phyloP scores from a whole-genome alignment of 805 yeast species.

The Suhomyces canberraensis region DNA sequence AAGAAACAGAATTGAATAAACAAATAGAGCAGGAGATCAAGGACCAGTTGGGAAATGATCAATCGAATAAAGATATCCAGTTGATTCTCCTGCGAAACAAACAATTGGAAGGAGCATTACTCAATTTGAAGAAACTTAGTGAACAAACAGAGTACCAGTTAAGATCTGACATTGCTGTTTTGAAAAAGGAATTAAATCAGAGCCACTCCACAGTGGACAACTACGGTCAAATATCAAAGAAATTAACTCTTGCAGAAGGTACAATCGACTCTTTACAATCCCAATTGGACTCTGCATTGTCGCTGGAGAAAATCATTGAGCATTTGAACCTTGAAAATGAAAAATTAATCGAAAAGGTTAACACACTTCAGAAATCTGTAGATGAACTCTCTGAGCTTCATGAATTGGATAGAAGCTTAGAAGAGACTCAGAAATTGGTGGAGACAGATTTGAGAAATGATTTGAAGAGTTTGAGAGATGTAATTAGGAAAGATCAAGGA shows the following conservation, averaged over 20 bases:
- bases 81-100: constrained; percentile 30
- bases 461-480: constrained; percentile 21
- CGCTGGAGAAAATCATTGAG: constrained; percentile 35
- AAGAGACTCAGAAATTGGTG: constrained; percentile 15
- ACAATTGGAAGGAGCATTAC: constrained; percentile 41
- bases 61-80: constrained; percentile 16
- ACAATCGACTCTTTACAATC: constrained; percentile 26
- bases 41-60: constrained; percentile 8
- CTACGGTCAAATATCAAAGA: constrained; percentile 22
- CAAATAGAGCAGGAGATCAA: constrained; percentile 34
- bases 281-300: constrained; percentile 32
- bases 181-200: constrained; percentile 11
- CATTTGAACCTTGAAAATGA: constrained; percentile 35
- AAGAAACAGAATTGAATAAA: constrained; percentile 35
- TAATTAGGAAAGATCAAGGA: constrained; percentile 14
- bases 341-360: constrained; percentile 30
- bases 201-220: constrained; percentile 30
- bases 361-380: constrained; percentile 32
- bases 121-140: constrained; percentile 27
- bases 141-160: constrained; percentile 23
- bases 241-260: constrained; percentile 19
- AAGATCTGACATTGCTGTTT: constrained; percentile 15
- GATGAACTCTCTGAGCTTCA: constrained; percentile 49
- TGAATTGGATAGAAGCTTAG: constrained; percentile 45
- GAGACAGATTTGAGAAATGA: constrained; percentile 29